A percentile compares a stretch with the other conserved stretches of the same genome.
These are phyloP conservation scores for Tetrapisispora phaffii DNA, from an alignment of 805 yeast genomes.

Conservation along the genomic window DNA sequence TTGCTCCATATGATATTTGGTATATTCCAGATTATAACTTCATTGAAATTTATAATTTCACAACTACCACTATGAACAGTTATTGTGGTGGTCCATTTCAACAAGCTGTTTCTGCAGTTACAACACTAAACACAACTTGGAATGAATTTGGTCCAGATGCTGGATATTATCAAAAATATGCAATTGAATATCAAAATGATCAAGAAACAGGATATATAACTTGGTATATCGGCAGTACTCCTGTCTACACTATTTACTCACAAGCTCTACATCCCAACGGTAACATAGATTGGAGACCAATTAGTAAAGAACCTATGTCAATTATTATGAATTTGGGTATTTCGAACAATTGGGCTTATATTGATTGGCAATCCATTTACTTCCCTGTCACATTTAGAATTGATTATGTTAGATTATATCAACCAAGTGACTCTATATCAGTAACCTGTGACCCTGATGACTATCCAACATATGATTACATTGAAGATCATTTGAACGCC, in stretches of 20 bases:
- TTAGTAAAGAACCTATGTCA: conserved; percentile 90
- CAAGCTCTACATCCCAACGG: conserved; percentile 83
- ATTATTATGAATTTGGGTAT: conserved; percentile 80
- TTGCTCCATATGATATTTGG: conserved; percentile 94
- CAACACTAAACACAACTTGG: conserved; percentile 77
- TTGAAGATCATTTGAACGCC: conserved; percentile 56
- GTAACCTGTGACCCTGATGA: conserved; percentile 81
- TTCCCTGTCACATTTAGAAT: conserved; percentile 74
- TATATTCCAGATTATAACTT: conserved; percentile 81
- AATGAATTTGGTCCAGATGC: conserved; percentile 52
- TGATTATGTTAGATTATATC: conserved; percentile 85
- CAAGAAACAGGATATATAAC: conserved; percentile 61
- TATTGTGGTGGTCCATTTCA: conserved; percentile 92
- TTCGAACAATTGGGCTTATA: conserved; percentile 87
- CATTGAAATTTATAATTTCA: conserved; percentile 57
- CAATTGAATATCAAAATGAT: conserved; percentile 69
- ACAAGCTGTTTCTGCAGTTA: conserved; percentile 79
- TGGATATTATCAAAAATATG: conserved; percentile 58
- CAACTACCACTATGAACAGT: conserved; percentile 71
- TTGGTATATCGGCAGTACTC: conserved; percentile 78
- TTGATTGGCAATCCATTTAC: conserved; percentile 71
- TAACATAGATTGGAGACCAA: conserved; percentile 71
- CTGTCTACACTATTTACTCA: conserved; percentile 66
- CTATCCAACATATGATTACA: conserved; percentile 80
- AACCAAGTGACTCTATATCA: conserved; percentile 53